A percentile compares a stretch with the other conserved stretches of the same genome.
These are phyloP conservation scores for Ziziphus jujuba DNA, from an alignment of 306 rosid species.

Conservation along the genomic window DNA sequence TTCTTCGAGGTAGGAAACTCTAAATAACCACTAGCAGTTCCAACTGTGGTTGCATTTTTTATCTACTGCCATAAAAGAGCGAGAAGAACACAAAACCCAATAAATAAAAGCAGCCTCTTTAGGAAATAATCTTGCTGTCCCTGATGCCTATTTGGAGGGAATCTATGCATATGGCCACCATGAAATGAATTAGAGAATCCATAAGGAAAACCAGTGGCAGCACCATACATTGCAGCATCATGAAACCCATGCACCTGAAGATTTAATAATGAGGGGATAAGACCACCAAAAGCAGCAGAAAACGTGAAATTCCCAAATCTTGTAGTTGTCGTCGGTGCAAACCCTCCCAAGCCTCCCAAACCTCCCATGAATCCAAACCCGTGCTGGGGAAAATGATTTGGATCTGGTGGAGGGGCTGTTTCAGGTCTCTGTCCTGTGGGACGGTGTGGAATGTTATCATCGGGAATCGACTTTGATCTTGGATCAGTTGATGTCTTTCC, in stretches of 20 bases:
- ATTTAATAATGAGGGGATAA: conserved; percentile 67
- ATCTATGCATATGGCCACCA: conserved; percentile 55
- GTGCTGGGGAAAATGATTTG: conserved; percentile 55
- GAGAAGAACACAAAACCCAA: conserved; percentile 52
- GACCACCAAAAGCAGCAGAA: conserved; percentile 79
- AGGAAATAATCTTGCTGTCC: conserved; percentile 68
- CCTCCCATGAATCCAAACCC: conserved; percentile 78
- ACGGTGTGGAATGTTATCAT: conserved; percentile 63
- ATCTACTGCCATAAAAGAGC: conserved; percentile 71
- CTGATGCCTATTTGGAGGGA: conserved; percentile 43
- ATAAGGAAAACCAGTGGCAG: conserved; percentile 51
- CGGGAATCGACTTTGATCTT: conserved; percentile 73
- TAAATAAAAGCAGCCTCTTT: conserved; percentile 60
- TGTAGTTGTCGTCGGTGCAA: conserved; percentile 64
- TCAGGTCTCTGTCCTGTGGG: conserved; percentile 84
- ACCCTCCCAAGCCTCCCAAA: conserved; percentile 56
- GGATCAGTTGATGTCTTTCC: conserved; percentile 87
- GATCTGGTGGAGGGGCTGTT: conserved; percentile 75
- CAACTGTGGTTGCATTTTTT: conserved; percentile 7
- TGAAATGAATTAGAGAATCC: conserved; percentile 64
- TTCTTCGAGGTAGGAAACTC: conserved; percentile 18
- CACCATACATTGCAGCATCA: conserved; percentile 57
- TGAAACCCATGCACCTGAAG: conserved; percentile 70
- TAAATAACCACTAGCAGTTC: conserved; percentile 9
- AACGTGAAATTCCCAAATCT: conserved; percentile 82